Evolutionary conservation across 257 asterid genomes (phyloP).

Genomic region (Capsicum baccatum): DNA sequence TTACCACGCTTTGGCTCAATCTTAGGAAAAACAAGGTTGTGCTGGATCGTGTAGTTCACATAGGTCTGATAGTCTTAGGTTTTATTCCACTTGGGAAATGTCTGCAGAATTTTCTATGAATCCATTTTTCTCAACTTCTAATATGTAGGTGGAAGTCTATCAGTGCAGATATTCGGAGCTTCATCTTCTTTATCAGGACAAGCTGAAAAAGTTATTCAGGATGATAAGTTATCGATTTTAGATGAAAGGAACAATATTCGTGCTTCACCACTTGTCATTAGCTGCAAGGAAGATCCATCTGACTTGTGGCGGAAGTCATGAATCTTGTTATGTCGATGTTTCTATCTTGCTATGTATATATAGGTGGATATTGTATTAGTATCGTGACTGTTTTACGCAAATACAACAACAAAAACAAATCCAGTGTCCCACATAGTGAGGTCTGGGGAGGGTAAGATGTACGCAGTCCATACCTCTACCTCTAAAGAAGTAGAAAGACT

Average conservation of each 20-base stretch:
- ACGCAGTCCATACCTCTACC: no score
- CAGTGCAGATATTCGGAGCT: neutral
- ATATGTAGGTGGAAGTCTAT: conserved; percentile 1
- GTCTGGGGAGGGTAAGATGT: no score
- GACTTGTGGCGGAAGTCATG: neutral
- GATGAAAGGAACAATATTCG: neutral
- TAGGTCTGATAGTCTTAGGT: neutral
- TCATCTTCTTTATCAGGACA: neutral
- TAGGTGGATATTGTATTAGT: neutral
- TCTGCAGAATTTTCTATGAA: neutral
- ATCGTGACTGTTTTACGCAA: neutral
- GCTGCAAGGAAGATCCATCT: neutral
- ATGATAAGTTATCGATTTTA: neutral
- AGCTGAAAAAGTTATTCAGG: neutral
- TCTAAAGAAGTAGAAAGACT: no score
- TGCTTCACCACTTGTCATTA: neutral
- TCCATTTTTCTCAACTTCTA: neutral
- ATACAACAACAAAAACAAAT: no score
- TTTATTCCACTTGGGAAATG: neutral
- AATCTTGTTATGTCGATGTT: neutral
- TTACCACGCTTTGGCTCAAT: neutral
- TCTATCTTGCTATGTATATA: neutral
- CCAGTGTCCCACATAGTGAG: no score
- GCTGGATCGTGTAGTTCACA: neutral
- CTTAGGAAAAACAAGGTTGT: neutral